Base-by-base conservation (phyloP, 331 rosid species). In the Stylosanthes scabra region DNA sequence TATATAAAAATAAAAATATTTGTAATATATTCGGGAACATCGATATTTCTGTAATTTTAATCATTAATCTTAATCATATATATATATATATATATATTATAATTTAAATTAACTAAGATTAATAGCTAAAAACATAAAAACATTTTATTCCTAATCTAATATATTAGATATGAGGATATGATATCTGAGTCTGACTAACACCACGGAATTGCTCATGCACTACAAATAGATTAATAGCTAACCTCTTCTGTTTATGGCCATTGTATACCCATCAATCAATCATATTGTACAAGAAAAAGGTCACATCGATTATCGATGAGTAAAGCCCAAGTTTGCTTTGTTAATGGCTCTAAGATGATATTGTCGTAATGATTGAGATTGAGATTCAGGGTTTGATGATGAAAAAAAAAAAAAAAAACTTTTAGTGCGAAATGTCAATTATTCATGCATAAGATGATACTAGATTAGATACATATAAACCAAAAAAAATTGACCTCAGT, bases 241-340 rank as follows among this genome's bases (percentile, higher is more conserved):
- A 41, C 47, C 52, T 14, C n/a, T 49, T 50, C 29, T 37, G 27
- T 74, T 44, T 71, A 28, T 27, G 42, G 15, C 13, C 54, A 64
- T 39, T 12, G 66, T 34, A 65, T 20, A 39, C 46, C 34, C 37
- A 31, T 31, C 37, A 31, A 31, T 31, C 37, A 31, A 41, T 74
- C 66, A 74, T 64, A 42, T 6, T 28, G 2, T 10, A 28, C 13
- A 47, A 4, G 65, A 74, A 63, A 28, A 3, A 29, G 25, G 29
- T 25, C 2, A 9, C 40, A 27, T 31, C 37, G 37, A 31, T 31
- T 14, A 55, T 15, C 7, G 72, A 74, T 54, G 79, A 64, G 72
- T 74, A 64, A 64, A 64, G 49, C 39, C 49, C 3, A 74, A 63
- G 79, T 28, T 74, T 64, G 72, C 72, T 44, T 31, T 37, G 40